Evolutionary conservation across 768 basidiomycete species (phyloP).

Genomic region (Tricholoma terreum): DNA sequence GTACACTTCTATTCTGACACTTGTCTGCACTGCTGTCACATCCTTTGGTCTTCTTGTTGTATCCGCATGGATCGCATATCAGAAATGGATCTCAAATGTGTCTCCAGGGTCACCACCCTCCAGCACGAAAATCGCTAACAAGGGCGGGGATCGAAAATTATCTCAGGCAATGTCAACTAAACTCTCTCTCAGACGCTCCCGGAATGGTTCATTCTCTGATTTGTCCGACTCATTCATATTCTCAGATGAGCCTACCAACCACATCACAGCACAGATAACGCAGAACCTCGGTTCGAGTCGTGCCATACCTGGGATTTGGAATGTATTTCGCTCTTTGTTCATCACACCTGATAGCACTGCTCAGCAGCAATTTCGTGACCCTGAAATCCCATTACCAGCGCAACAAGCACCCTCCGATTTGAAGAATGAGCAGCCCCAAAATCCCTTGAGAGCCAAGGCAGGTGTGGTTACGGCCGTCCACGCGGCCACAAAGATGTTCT

Average conservation of each 20-base stretch:
- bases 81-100: constrained; percentile 11
- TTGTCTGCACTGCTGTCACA: constrained; percentile 10
- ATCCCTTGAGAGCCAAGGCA: background rate
- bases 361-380: background rate
- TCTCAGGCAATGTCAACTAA: background rate
- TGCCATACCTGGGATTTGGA: background rate
- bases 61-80: constrained; percentile 12
- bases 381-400: background rate
- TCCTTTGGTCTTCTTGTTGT: constrained; percentile 12
- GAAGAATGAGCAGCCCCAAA: background rate
- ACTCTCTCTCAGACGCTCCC: too few relatives aligned
- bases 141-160: too few relatives aligned
- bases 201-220: constrained; percentile 10
- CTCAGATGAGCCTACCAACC: constrained; percentile 1
- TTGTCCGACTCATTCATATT: constrained; percentile 3
- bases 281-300: too few relatives aligned
- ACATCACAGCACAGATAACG: constrained; percentile 1
- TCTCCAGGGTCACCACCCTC: too few relatives aligned
- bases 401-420: background rate
- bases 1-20: constrained; percentile 2
- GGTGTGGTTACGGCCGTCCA: too few relatives aligned
- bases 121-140: too few relatives aligned
- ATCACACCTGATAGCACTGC: background rate
- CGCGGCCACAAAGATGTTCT: background rate
- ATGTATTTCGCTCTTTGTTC: background rate